A percentile compares a stretch with the other conserved stretches of the same genome.
These are phyloP conservation scores for Gardenia jasminoides DNA, from an alignment of 257 asterid genomes.

Conservation along the genomic window DNA sequence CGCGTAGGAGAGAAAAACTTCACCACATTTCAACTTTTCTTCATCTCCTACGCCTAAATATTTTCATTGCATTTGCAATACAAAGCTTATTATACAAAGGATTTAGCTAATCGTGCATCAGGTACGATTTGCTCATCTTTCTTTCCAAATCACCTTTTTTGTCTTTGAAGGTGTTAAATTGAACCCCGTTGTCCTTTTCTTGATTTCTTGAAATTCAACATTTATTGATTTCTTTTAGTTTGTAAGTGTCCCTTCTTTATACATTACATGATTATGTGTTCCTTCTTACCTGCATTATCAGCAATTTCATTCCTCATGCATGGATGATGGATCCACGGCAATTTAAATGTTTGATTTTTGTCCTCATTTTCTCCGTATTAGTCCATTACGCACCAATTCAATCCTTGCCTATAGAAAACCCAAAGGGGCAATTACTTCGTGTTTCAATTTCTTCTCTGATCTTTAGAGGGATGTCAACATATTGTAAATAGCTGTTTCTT, in stretches of 20 bases:
- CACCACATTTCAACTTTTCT: slow-evolving; percentile 9
- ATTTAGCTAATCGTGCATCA: neutral
- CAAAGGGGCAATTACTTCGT: no score
- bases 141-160: neutral
- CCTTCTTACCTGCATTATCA: no score
- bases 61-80: neutral
- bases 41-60: slow-evolving; percentile 7
- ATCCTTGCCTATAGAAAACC: no score
- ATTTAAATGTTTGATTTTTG: no score
- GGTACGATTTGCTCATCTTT: slow-evolving; percentile 7
- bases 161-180: no score
- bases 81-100: neutral
- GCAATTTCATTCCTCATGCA: no score
- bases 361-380: no score
- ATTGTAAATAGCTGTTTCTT: neutral
- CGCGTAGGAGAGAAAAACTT: slow-evolving; percentile 24
- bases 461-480: neutral
- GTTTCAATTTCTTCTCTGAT: neutral
- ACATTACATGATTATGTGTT: neutral
- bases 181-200: neutral
- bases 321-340: no score
- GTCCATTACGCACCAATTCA: no score
- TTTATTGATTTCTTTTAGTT: neutral
- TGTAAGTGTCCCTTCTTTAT: neutral
- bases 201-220: neutral